Base-by-base conservation (phyloP, 129 eudicot species). In the Ambrosia trifida region DNA sequence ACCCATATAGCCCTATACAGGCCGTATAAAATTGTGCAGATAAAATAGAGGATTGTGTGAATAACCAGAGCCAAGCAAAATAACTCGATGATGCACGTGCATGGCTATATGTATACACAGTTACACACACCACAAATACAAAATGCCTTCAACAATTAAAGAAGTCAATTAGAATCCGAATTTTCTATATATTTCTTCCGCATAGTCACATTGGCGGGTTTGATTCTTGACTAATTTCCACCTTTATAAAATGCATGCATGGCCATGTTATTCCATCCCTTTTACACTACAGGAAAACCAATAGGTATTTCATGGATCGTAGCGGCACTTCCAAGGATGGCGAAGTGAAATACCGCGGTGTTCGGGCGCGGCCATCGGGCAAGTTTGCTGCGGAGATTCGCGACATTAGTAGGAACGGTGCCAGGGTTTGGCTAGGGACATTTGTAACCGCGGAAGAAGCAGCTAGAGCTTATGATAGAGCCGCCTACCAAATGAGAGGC, bases 371-470 rank as follows among this genome's bases (percentile, higher is more conserved):
- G 35, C 83, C 83, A n/a, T 79, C 83, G 81, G 81, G 83, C 43
- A 83, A 83, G 59, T 83, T 18, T 50, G 87, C 81, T 0, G 81
- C 87, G 0, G 87, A 83, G 75, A 79, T 83, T 11, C 79, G 87
- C 4, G 87, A 83, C 57, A 9, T 51, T 2, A 75, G 50, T 32
- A 40, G 68, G n/a, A 67, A 66, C 5, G 87, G 87, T 1, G 41
- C 60, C 1, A 67, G 81, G 71, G 47, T 74, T 35, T 83, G 87
- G 87, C 64, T 83, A n/a, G 87, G 87, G 4, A 83, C 87, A 28
- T 83, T 75, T 41, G 73, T 67, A 13, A 83, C 79, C 3, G 87
- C 83, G 6, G 87, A 79, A 68, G 87, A 79, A 36, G 87, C 87
- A 0, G 87, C 87, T 2, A 71, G 87, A 61, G 87, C 87, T 43